These are phyloP conservation scores for Paraphoma sp. DNA, from an alignment of 2,329 filamentous ascomycete species.

Conservation along the genomic window DNA sequence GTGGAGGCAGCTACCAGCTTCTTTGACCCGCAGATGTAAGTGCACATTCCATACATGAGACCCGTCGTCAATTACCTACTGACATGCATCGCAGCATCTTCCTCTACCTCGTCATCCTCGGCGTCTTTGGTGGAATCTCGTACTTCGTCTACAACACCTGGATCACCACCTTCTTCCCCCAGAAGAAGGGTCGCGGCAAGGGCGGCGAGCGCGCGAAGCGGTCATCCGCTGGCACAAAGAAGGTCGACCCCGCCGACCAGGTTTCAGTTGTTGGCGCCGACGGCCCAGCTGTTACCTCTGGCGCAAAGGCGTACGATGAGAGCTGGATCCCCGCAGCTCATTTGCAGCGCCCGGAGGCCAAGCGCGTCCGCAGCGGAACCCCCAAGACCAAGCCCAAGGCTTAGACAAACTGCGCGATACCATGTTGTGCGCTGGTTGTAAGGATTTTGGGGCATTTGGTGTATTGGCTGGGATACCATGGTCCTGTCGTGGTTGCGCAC, in stretches of 20 bases:
- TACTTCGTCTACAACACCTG: constrained; percentile 99
- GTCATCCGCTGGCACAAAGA: constrained; percentile 69
- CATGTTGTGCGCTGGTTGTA: too few species aligned
- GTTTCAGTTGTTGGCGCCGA: constrained; percentile 72
- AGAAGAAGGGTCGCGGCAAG: constrained; percentile 69
- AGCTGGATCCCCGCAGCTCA: constrained; percentile 93
- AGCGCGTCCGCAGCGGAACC: constrained; percentile 61
- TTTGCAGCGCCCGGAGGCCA: constrained; percentile 80
- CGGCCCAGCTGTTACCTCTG: constrained; percentile 71
- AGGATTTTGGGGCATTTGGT: too few species aligned
- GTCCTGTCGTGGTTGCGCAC: neutral
- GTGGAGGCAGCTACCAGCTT: constrained; percentile 91
- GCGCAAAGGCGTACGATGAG: constrained; percentile 81
- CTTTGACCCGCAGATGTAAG: constrained; percentile 95
- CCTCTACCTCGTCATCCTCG: constrained; percentile 90
- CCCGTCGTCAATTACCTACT: constrained; percentile 9
- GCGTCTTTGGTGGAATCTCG: constrained; percentile 76
- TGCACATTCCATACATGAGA: constrained; percentile 11
- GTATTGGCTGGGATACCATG: neutral
- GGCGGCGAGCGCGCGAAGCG: constrained; percentile 70
- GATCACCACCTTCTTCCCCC: constrained; percentile 94
- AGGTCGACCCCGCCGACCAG: constrained; percentile 66
- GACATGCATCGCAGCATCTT: constrained; percentile 73
- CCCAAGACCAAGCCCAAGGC: constrained; percentile 48
- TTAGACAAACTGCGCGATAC: constrained; percentile 17